Evolutionary conservation across 108 stramenopile genomes (phyloP).

Genomic region (Nannochloropsis gaditana): DNA sequence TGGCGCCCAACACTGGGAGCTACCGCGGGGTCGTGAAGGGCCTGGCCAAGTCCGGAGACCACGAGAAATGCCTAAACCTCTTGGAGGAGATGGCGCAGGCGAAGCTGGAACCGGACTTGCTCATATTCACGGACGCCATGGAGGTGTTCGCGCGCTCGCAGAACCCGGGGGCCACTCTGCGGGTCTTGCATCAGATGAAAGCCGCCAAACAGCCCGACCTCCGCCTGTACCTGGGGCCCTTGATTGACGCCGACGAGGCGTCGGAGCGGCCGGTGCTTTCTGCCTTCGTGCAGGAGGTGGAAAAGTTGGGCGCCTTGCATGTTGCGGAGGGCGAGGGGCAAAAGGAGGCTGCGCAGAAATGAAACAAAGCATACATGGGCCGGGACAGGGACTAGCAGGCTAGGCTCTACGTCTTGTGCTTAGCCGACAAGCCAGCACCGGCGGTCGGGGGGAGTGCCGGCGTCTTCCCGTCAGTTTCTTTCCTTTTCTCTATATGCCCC

Average conservation of each 20-base stretch:
- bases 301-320: neutral
- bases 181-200: slow-evolving; percentile 17
- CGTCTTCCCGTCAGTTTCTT: no score
- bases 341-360: neutral
- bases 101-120: neutral
- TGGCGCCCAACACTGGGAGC: neutral
- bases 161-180: neutral
- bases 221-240: neutral
- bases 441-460: no score
- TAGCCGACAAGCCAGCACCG: no score
- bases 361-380: neutral
- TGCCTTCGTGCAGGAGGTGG: neutral
- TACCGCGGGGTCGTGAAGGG: neutral
- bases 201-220: neutral
- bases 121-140: neutral
- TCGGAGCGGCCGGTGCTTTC: neutral
- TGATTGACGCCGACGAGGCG: slow-evolving; percentile 1
- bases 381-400: no score
- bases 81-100: neutral
- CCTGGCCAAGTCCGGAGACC: neutral
- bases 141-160: neutral
- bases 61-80: neutral
- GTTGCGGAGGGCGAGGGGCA: neutral
- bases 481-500: no score
- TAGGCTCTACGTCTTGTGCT: no score